A percentile compares a stretch with the other conserved stretches of the same genome.
These are phyloP conservation scores for Pseudoturritis turrita DNA, from an alignment of 345 rosid genomes.

Conservation along the genomic window DNA sequence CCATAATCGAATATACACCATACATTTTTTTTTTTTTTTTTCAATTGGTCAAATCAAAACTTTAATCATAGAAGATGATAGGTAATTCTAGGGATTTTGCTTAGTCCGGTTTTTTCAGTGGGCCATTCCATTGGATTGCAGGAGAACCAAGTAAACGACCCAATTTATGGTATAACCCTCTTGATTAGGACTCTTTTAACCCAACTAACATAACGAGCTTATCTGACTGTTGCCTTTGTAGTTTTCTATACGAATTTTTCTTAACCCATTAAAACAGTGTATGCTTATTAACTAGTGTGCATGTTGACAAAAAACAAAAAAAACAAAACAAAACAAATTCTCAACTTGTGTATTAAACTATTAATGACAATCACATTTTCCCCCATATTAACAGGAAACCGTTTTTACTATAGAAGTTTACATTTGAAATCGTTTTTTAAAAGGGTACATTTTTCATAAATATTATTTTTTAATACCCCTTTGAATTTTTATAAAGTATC, in stretches of 20 bases:
- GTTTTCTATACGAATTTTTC: background rate
- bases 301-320: no score
- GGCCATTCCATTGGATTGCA: background rate
- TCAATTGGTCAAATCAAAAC: background rate
- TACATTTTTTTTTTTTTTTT: background rate
- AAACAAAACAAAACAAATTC: no score
- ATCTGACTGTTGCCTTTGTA: background rate
- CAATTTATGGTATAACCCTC: background rate
- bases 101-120: background rate
- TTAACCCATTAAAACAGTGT: no score
- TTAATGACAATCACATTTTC: no score
- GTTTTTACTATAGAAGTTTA: no score
- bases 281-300: no score
- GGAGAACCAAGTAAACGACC: background rate
- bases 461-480: no score
- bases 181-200: background rate
- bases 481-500: no score
- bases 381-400: no score
- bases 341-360: no score
- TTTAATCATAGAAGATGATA: background rate
- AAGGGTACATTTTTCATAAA: no score
- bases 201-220: background rate
- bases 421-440: no score
- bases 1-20: constrained; percentile 10
- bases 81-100: background rate